Conservation (phyloP, 202 grass and related monocot species). For the Setaria viridis region DNA sequence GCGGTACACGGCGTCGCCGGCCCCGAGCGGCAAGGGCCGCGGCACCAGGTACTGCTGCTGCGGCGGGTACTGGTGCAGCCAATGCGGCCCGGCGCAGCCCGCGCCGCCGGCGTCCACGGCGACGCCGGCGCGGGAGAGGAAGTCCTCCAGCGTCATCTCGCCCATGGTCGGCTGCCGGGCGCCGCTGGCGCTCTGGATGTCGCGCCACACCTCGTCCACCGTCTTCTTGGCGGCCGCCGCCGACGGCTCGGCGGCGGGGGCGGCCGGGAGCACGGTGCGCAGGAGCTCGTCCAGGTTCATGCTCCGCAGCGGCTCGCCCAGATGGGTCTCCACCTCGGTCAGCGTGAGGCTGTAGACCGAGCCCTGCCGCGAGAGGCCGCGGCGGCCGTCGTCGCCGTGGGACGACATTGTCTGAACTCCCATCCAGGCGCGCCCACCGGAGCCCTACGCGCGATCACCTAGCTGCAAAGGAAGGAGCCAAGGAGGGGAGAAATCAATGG, state of each 20-base stretch:
- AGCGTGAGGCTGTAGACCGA: slow-evolving; percentile 81
- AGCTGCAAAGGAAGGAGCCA: slow-evolving; percentile 1
- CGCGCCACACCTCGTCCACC: slow-evolving; percentile 86
- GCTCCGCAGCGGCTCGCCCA: slow-evolving; percentile 82
- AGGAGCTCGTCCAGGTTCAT: slow-evolving; percentile 96
- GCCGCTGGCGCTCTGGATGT: slow-evolving; percentile 56
- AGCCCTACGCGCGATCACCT: slow-evolving; percentile 31
- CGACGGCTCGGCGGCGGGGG: slow-evolving; percentile 29
- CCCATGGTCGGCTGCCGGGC: slow-evolving; percentile 56
- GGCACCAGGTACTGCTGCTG: slow-evolving; percentile 46
- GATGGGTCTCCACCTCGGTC: slow-evolving; percentile 79
- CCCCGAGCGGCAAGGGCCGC: slow-evolving; percentile 36
- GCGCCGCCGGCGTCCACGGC: slow-evolving; percentile 16
- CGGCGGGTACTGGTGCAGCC: slow-evolving; percentile 43
- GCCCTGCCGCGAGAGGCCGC: slow-evolving; percentile 56
- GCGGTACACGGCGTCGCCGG: slow-evolving; percentile 43
- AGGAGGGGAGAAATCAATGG: not conserved
- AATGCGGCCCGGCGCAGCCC: slow-evolving; percentile 37
- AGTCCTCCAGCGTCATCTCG: slow-evolving; percentile 97
- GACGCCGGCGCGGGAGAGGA: slow-evolving; percentile 74
- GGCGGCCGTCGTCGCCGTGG: slow-evolving; percentile 37
- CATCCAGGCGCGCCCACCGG: slow-evolving; percentile 46
- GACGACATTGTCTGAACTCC: slow-evolving; percentile 78
- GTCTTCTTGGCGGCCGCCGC: slow-evolving; percentile 62
- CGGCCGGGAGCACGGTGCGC: slow-evolving; percentile 51